Evolutionary conservation across 2,329 filamentous ascomycete genomes (phyloP), one percentile per base, ranked within the genome.

Genomic region (Phoma herbarum): DNA sequence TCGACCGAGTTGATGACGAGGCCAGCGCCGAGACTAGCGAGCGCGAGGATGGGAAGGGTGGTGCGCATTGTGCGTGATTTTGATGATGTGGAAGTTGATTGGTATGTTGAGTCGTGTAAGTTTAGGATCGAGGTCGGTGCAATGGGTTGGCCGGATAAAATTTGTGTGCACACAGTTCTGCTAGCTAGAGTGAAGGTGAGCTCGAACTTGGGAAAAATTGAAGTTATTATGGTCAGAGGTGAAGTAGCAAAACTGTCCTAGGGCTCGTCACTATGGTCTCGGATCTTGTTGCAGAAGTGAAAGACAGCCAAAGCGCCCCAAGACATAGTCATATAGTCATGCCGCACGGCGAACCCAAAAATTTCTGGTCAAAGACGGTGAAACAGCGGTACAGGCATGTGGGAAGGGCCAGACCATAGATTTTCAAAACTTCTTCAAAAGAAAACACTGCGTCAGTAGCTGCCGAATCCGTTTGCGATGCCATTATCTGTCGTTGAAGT

Each of bases 1-100:
- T 46, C 25, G 28, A 33, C 20, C 1, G 26, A 16, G 1, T n/a
- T n/a, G 20, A 28, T 48, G 37, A 25, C 42, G 2, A 52, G 9
- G 26, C 39, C n/a, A 5, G 29, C 28, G 11, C 46, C 52, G 39
- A 23, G 25, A 37, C 48, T 23, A 20, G 45, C 47, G 31, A 61
- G 39, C 20, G 51, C 41, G 25, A 23, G 25, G 25, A 56, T 25
- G 20, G 50, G 22, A 31, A 37, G 18, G 8, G 41, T 26, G 45
- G 48, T 55, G 14, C 31, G 37, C 56, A 59, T 59, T 2, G 37
- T 59, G 12, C 16, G 23, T 28, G 11, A 23, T 37, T 10, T 6
- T 18, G 22, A 3, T 42, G 4, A 5, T 25, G 11, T 16, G 26
- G 41, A 10, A 26, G 29, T 26, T 44, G 22, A 11, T 9, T 28